phyloP scores from a whole-genome alignment of 768 basidiomycete genomes.

The Tricholoma saponaceum region DNA sequence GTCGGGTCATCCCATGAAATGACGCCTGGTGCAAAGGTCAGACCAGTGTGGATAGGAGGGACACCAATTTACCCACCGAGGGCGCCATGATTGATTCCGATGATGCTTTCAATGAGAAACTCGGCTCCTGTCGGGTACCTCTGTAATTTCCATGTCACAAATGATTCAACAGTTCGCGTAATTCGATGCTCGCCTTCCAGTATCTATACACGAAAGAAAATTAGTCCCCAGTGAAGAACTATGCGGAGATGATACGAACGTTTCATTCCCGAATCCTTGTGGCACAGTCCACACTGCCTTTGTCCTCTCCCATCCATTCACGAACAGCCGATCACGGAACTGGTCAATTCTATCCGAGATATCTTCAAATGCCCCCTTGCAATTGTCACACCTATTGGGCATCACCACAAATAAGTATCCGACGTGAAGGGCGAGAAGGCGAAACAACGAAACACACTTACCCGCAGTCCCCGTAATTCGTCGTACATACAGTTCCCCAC shows the following conservation, averaged over 20 bases:
- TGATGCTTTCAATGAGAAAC: conserved; percentile 58
- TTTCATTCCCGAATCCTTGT: conserved; percentile 67
- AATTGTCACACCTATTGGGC: conserved; percentile 46
- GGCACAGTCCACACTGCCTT: conserved; percentile 79
- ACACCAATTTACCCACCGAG: conserved; percentile 33
- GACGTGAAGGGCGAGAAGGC: neutral
- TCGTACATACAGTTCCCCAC: conserved; percentile 62
- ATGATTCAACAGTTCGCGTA: neutral
- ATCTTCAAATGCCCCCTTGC: conserved; percentile 67
- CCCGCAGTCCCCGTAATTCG: conserved; percentile 70
- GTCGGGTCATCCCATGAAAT: conserved; percentile 56
- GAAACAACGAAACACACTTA: conserved; percentile 29
- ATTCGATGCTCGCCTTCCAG: conserved; percentile 41
- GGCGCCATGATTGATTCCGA: conserved; percentile 70
- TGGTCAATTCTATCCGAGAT: conserved; percentile 65
- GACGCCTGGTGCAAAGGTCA: conserved; percentile 27
- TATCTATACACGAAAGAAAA: conserved; percentile 24
- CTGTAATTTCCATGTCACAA: conserved; percentile 8
- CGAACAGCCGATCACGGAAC: conserved; percentile 53
- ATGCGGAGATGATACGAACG: conserved; percentile 34
- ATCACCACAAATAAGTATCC: neutral
- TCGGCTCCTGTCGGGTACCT: conserved; percentile 65
- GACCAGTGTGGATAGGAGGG: no score
- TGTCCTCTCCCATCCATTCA: conserved; percentile 63
- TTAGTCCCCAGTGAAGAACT: no score